Percentiles rank a stretch among this genome's conserved stretches.
phyloP scores from a whole-genome alignment of 2,329 filamentous ascomycete genomes.

The Colletotrichum endophyticum region DNA sequence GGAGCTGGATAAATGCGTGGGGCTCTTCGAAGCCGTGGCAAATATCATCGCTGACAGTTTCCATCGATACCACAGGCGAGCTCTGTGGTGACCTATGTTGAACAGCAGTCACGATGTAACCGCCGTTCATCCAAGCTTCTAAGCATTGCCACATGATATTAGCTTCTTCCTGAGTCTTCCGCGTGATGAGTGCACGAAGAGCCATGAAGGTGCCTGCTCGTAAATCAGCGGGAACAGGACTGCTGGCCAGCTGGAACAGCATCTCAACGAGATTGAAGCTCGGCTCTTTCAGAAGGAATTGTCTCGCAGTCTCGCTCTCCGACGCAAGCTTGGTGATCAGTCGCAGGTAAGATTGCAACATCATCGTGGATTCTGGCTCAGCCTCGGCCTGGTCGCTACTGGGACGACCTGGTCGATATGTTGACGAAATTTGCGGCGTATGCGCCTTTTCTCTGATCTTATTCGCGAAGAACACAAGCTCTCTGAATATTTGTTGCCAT shows the following conservation, averaged over 20 bases:
- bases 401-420: slow-evolving; percentile 63
- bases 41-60: slow-evolving; percentile 75
- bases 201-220: slow-evolving; percentile 85
- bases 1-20: slow-evolving; percentile 79
- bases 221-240: slow-evolving; percentile 76
- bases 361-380: slow-evolving; percentile 93
- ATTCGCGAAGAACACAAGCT: slow-evolving; percentile 82
- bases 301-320: slow-evolving; percentile 74
- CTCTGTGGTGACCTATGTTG: slow-evolving; percentile 34
- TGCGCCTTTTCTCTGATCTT: slow-evolving; percentile 77
- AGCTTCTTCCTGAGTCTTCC: slow-evolving; percentile 72
- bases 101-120: slow-evolving; percentile 41
- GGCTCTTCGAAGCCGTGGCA: slow-evolving; percentile 84
- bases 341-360: slow-evolving; percentile 93
- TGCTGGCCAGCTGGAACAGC: slow-evolving; percentile 80
- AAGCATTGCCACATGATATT: slow-evolving; percentile 80
- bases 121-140: slow-evolving; percentile 79
- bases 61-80: slow-evolving; percentile 49
- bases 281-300: slow-evolving; percentile 72
- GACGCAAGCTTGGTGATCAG: slow-evolving; percentile 82
- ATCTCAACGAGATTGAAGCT: slow-evolving; percentile 73
- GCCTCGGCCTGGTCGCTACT: slow-evolving; percentile 73
- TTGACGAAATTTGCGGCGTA: slow-evolving; percentile 53
- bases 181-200: slow-evolving; percentile 75
- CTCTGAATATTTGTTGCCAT: slow-evolving; percentile 91